These are phyloP conservation scores for Fusarium pilosicola DNA, from an alignment of 2,329 filamentous ascomycete species.

Conservation along the genomic window DNA sequence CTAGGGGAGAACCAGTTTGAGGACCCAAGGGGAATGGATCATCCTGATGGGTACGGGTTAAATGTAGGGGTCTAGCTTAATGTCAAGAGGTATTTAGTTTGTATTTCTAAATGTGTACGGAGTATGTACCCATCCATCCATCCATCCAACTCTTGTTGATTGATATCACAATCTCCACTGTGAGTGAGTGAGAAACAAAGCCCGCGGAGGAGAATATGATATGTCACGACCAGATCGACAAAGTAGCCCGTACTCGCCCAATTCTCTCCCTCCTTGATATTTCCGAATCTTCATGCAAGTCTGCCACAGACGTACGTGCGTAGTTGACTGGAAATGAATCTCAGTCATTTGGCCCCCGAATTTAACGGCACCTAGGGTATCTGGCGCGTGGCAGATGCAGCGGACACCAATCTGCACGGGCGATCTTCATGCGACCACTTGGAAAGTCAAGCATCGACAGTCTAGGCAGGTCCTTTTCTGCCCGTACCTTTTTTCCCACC, in stretches of 20 bases:
- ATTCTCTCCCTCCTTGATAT: conserved; percentile 1
- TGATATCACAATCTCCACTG: conserved; percentile 2
- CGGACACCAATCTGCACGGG: conserved; percentile 26
- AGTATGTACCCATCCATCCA: background rate
- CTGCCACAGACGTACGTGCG: background rate
- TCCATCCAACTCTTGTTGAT: background rate
- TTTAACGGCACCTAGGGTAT: conserved; percentile 14
- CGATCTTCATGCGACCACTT: conserved; percentile 35
- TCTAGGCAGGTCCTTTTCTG: background rate
- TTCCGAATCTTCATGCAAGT: conserved; percentile 13
- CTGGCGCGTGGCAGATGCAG: conserved; percentile 32
- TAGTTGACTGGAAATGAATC: background rate
- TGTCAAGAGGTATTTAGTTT: background rate
- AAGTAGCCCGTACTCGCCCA: background rate
- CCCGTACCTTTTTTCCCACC: background rate
- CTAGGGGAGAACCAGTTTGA: conserved; percentile 13
- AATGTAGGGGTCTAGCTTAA: conserved; percentile 6
- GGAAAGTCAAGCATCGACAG: conserved; percentile 4
- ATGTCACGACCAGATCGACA: background rate
- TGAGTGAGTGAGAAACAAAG: background rate
- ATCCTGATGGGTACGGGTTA: conserved; percentile 19
- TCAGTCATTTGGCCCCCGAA: conserved; percentile 23
- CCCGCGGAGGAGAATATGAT: conserved; percentile 5
- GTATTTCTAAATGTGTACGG: background rate
- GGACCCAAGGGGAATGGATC: conserved; percentile 24